Percentiles rank a stretch among this genome's conserved stretches.
These are phyloP conservation scores for Dryas drummondii DNA, from an alignment of 306 rosid genomes.

Conservation along the genomic window DNA sequence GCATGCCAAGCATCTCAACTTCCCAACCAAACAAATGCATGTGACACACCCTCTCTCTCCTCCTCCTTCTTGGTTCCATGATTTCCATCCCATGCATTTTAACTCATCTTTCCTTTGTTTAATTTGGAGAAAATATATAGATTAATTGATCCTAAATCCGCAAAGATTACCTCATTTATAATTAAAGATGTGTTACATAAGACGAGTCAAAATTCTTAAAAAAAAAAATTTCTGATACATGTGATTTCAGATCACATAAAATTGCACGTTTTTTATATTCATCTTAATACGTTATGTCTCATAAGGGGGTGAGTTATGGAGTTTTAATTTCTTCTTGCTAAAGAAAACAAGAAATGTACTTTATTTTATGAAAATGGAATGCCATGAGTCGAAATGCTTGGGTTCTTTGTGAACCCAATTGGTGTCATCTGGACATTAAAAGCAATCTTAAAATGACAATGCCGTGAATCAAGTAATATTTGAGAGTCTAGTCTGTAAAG, in stretches of 20 bases:
- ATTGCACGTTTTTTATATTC: too few species aligned
- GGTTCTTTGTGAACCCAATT: slow-evolving; percentile 29
- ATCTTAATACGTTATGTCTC: too few species aligned
- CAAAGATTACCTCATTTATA: background rate
- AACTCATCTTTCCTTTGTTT: slow-evolving; percentile 22
- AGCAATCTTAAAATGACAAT: slow-evolving; percentile 17
- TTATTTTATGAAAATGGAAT: slow-evolving; percentile 24
- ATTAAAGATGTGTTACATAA: background rate
- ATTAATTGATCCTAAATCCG: background rate
- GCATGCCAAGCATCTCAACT: slow-evolving; percentile 13
- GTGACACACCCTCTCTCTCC: slow-evolving; percentile 33
- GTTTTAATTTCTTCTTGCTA: background rate
- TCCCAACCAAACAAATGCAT: slow-evolving; percentile 35
- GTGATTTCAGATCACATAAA: too few species aligned
- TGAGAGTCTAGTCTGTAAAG: slow-evolving; percentile 17
- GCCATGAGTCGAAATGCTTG: slow-evolving; percentile 34
- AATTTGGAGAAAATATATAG: background rate
- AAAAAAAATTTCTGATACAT: too few species aligned
- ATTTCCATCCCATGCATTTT: background rate
- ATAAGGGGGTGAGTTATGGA: too few species aligned
- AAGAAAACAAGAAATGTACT: background rate
- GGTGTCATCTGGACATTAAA: slow-evolving; percentile 40
- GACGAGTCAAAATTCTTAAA: background rate
- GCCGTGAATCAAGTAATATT: slow-evolving; percentile 7
- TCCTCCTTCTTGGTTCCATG: slow-evolving; percentile 10